Evolutionary conservation across 2,329 filamentous ascomycete genomes (phyloP), one percentile per base, ranked within the genome.

Genomic region (Aspergillus tubingensis): DNA sequence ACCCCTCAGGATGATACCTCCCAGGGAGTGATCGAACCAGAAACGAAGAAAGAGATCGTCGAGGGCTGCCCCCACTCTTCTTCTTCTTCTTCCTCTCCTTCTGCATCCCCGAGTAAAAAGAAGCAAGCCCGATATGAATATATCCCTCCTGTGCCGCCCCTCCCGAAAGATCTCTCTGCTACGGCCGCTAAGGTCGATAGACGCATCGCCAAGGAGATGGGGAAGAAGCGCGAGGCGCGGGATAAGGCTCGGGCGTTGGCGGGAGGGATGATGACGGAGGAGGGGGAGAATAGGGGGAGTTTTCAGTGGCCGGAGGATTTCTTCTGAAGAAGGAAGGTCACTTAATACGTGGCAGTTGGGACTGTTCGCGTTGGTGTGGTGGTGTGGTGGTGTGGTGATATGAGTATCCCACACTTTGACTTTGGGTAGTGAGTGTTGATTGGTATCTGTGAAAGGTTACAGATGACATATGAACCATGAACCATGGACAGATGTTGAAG

Each of bases 221-320:
- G 57, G n/a, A 71, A 66, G 58, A 68, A 58, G 48, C 57, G 58
- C 23, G 62, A 50, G 53, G 54, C 47, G 25, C 47, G 56, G 3
- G 54, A 39, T 23, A 56, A 41, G 25, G 38, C 43, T 17, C 47
- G 57, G 51, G 61, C 11, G 50, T 63, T 51, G 52, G 47, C 39
- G 15, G 44, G 44, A 10, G 30, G 19, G 25, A 23, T 11, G 25
- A 23, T 11, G 13, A n/a, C n/a, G 5, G 43, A 39, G 32, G 17
- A 5, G 10, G 38, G 15, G 1, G 48, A 47, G 5, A 25, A 43
- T 44, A 53, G 13, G 57, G 59, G 25, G 43, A 65, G 68, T n/a
- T 80, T 78, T 57, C 70, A 74, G 21, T 81, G 79, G 79, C 77
- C 77, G 5, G 77, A 78, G 8, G 78, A 79, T 61, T 72, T 78